Conservation (phyloP, 805 yeast genomes). For the Isabelozyma pseudorhagii region DNA sequence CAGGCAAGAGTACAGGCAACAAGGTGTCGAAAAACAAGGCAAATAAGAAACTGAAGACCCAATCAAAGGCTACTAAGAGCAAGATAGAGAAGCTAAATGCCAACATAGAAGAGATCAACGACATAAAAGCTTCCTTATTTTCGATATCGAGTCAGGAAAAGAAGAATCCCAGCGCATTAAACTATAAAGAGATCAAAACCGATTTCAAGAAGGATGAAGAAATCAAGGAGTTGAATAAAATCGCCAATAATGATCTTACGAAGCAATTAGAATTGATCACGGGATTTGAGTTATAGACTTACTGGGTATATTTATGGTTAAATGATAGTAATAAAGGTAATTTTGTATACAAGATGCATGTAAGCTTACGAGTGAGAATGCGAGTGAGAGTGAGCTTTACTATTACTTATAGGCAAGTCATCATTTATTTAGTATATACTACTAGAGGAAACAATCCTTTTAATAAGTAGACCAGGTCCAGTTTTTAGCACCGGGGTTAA, state of each 20-base stretch:
- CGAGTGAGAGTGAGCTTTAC: no score
- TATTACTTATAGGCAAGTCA: no score
- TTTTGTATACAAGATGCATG: neutral
- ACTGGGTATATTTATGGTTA: neutral
- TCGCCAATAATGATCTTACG: constrained; percentile 40
- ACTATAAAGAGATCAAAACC: constrained; percentile 29
- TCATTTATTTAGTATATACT: no score
- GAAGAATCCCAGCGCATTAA: constrained; percentile 27
- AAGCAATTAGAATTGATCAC: constrained; percentile 47
- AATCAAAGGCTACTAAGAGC: constrained; percentile 28
- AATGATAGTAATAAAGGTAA: neutral
- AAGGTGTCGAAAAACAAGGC: constrained; percentile 10
- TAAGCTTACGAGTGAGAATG: neutral
- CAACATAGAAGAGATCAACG: constrained; percentile 20
- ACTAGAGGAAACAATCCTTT: neutral
- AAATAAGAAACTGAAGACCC: constrained; percentile 10
- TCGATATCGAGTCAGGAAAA: constrained; percentile 1
- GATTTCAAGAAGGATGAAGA: constrained; percentile 39
- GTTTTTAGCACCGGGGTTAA: constrained; percentile 33
- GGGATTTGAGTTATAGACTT: constrained; percentile 32
- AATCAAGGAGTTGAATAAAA: constrained; percentile 21
- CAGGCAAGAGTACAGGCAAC: neutral
- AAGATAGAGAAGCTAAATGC: constrained; percentile 33
- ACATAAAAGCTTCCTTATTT: constrained; percentile 13
- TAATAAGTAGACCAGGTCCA: constrained; percentile 33